Percentiles rank a stretch among this genome's conserved stretches.
Evolutionary conservation across 768 basidiomycete genomes (phyloP).

Genomic region (Lanmaoa rubissima): DNA sequence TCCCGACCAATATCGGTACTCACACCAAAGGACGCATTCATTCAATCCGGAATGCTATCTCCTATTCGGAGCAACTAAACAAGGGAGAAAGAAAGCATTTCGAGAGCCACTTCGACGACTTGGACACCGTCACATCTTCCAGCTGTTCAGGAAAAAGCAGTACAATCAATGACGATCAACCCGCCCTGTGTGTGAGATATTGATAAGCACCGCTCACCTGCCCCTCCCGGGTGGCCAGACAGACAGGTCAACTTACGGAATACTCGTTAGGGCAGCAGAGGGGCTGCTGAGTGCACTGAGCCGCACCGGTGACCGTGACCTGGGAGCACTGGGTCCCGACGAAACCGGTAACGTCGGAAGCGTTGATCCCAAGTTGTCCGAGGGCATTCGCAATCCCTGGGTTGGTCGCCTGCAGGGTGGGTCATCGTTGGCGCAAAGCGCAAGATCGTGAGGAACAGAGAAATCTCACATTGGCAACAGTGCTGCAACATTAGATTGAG

Average conservation of each 20-base stretch:
- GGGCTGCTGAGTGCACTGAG: too few species aligned
- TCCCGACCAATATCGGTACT: too few species aligned
- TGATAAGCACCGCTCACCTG: neutral
- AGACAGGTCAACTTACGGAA: too few species aligned
- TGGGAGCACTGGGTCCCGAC: neutral
- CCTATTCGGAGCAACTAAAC: too few species aligned
- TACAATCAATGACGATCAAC: conserved; percentile 6
- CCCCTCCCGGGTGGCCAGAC: too few species aligned
- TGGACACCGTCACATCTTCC: neutral
- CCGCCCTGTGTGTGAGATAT: neutral
- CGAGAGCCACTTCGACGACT: neutral
- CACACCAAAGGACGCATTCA: too few species aligned
- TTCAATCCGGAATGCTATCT: too few species aligned
- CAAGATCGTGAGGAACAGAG: fast-evolving
- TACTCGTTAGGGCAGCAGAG: too few species aligned
- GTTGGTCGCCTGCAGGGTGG: neutral
- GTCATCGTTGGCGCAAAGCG: neutral
- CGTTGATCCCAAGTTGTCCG: too few species aligned
- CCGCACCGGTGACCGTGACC: neutral
- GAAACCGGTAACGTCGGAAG: too few species aligned
- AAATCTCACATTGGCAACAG: neutral
- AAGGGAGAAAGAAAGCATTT: too few species aligned
- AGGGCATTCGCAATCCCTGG: too few species aligned
- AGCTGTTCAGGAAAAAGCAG: neutral
- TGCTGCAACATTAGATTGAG: conserved; percentile 1